These are phyloP conservation scores for Rosa hybrid DNA, from an alignment of 331 rosid genomes.

Conservation along the genomic window DNA sequence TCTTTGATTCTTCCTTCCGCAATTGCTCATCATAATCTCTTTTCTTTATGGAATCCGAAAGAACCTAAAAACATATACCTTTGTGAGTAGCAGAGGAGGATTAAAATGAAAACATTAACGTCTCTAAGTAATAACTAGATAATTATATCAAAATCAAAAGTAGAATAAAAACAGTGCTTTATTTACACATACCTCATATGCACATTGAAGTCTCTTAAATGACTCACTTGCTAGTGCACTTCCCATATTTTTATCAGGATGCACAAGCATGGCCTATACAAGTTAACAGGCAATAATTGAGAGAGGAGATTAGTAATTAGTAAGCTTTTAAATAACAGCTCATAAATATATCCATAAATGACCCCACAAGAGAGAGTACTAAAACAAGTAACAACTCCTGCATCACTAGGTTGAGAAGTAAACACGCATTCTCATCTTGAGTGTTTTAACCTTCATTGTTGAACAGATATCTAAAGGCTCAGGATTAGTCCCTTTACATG, in stretches of 20 bases:
- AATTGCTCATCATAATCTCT: constrained; percentile 92
- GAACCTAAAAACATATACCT: constrained; percentile 47
- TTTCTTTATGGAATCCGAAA: constrained; percentile 79
- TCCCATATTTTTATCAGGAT: constrained; percentile 99
- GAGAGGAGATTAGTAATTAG: not conserved
- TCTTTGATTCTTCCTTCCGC: constrained; percentile 86
- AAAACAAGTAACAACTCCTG: not conserved
- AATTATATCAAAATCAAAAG: constrained; percentile 22
- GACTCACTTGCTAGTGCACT: constrained; percentile 86
- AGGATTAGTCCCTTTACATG: not conserved
- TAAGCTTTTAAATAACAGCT: not conserved
- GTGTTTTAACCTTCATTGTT: not conserved
- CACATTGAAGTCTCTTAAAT: constrained; percentile 90
- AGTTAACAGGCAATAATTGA: constrained; percentile 13
- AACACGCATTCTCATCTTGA: not conserved
- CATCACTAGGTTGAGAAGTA: not conserved
- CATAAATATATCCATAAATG: not conserved
- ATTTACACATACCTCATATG: constrained; percentile 76
- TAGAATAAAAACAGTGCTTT: constrained; percentile 12
- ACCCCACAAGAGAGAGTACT: not conserved
- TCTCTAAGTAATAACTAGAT: not conserved
- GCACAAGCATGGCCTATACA: constrained; percentile 93
- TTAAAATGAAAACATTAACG: constrained; percentile 3
- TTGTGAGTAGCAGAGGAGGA: constrained; percentile 15
- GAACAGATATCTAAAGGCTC: not conserved